Evolutionary conservation across 2,329 filamentous ascomycete genomes (phyloP), one percentile per base, ranked within the genome.

Genomic region (Calonectria pteridis): DNA sequence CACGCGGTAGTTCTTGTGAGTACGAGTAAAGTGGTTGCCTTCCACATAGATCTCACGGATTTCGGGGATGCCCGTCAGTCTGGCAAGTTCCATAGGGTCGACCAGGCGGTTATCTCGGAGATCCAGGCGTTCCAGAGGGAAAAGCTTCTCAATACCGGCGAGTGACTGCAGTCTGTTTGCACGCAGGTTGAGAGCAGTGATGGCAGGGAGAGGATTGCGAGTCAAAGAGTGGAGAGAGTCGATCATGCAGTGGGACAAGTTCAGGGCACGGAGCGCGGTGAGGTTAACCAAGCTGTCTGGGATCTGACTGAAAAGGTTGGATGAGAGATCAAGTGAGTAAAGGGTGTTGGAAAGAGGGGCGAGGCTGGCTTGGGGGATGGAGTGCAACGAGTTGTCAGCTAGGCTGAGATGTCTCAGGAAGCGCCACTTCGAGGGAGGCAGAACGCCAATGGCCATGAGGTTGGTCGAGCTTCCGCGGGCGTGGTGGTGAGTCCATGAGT

Each of bases 241-340:
- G 76, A 99, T 98, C 96, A 98, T 98, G 88, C 96, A 98, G 81
- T 98, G 94, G 5, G 96, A 98, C 31, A 99, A 89, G 81, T 99
- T 98, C 68, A 99, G 87, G 29, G 97, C 96, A 76, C 96, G 93
- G n/a, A 99, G 90, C 33, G 95, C 93, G 26, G 95, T 95, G 72
- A 99, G 88, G 13, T 92, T 94, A 16, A 96, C 94, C 71, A 99
- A 87, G 80, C 94, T 97, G 83, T 98, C 97, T 1, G 97, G 97
- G 68, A 98, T 94, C 83, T 98, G 94, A n/a, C 92, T 93, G 84
- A 99, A 98, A 37, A 98, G 91, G 81, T 99, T 99, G 65, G 92
- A 93, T 0, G 97, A 98, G 59, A 99, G 87, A 83, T 99, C 97
- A 68, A 99, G 89, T 0, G 97, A 98, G 81, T 96, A 94, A 33